Base-by-base conservation (phyloP, 768 basidiomycete species). In the Leccinum broughii region DNA sequence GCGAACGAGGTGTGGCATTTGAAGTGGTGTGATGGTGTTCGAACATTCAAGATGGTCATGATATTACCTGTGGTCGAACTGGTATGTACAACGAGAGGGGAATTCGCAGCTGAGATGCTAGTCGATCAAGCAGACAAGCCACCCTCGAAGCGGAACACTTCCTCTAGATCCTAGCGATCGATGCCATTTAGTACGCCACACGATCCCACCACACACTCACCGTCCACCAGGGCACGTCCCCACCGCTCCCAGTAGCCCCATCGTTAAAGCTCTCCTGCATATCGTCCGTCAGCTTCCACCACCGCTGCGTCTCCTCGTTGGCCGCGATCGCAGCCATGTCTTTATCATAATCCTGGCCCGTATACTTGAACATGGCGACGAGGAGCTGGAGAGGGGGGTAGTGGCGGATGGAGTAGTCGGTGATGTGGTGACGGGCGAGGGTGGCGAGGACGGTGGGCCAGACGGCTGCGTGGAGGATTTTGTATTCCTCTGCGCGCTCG, bases 301-400 rank as follows among this genome's bases (percentile, higher is more conserved):
- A 92, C 60, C 81, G 70, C 70, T 80, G 81, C n/a, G 89, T 92
- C 68, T 87, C 85, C 15, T 82, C 77, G 68, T 90, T 87, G 17
- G 83, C 82, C 3, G 80, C 85, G 30, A 90, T 79, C 22, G 69
- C 77, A 37, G 75, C 77, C 89, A 92, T 91, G 65, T 92, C 90
- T 14, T 62, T 76, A 46, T 81, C 83, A 41, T 83, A 90, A 64
- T 92, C 82, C 3, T 75, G 60, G 0, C 90, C 91, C 0, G 78
- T 83, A 66, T 92, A 92, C 66, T 88, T 88, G 80, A 92, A 88
- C 50, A 80, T 85, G n/a, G 89, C 89, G 62, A 92, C 82, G n/a
- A 93, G 80, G 46, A 93, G 80, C 32, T 79, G 78, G 26, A 86
- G 75, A 4, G 82, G 81, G 17, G 84, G 81, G 65, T 86, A 83